Evolutionary conservation across 1,139 yeast species (phyloP).

Genomic region (Suzukiozyma palmioleophila): DNA sequence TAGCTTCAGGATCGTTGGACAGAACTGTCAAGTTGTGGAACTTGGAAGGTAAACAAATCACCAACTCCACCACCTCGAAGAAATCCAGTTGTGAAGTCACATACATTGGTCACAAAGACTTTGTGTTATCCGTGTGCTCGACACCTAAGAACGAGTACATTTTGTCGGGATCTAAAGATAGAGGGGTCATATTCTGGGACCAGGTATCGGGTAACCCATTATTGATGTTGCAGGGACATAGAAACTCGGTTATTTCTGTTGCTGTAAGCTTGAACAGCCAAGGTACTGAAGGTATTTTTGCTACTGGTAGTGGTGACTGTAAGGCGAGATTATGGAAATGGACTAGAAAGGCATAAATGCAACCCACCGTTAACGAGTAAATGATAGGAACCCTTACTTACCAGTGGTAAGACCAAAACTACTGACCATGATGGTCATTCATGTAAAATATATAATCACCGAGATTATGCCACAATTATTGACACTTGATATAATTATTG

Average conservation of each 20-base stretch:
- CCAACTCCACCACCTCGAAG: slow-evolving; percentile 34
- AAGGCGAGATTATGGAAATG: slow-evolving; percentile 95
- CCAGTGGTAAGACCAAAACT: not conserved
- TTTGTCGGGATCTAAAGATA: slow-evolving; percentile 91
- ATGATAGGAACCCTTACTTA: not conserved
- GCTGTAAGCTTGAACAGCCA: slow-evolving; percentile 79
- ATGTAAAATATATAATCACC: not conserved
- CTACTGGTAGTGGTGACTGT: slow-evolving; percentile 97
- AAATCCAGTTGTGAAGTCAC: slow-evolving; percentile 82
- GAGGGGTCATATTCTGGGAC: slow-evolving; percentile 98
- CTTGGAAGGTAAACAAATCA: slow-evolving; percentile 53
- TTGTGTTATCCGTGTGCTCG: slow-evolving; percentile 88
- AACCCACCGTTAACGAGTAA: not conserved
- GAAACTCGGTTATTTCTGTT: slow-evolving; percentile 92
- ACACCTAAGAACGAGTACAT: slow-evolving; percentile 93
- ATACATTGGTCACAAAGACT: slow-evolving; percentile 94
- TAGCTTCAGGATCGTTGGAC: slow-evolving; percentile 92
- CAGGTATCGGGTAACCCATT: slow-evolving; percentile 88
- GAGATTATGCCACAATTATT: not conserved
- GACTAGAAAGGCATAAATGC: slow-evolving; percentile 23
- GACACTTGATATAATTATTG: slow-evolving; percentile 1
- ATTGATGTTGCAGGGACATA: slow-evolving; percentile 94
- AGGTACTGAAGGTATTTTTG: slow-evolving; percentile 75
- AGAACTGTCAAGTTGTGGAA: slow-evolving; percentile 97
- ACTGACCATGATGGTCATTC: not conserved